Evolutionary conservation across 2,329 filamentous ascomycete species (phyloP).

Genomic region (Calonectria hawksworthii): DNA sequence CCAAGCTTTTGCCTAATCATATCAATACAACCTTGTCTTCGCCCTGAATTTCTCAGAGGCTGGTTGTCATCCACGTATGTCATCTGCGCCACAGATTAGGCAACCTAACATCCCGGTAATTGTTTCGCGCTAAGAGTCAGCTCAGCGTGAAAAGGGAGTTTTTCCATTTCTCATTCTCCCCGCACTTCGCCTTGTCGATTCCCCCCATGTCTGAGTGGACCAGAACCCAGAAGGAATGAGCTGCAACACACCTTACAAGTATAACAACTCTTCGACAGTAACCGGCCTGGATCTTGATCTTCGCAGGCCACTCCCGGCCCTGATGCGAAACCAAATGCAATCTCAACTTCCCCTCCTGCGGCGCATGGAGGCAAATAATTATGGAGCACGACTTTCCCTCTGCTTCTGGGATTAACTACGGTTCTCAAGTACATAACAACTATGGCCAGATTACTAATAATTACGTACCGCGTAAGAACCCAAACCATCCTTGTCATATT

Average conservation of each 20-base stretch:
- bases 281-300: background rate
- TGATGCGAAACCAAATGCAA: background rate
- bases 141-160: background rate
- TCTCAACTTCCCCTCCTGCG: background rate
- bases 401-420: background rate
- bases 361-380: background rate
- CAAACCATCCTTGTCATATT: background rate
- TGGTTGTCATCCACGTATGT: background rate
- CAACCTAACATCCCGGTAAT: background rate
- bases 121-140: background rate
- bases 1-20: background rate
- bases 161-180: background rate
- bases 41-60: background rate
- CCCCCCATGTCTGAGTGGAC: background rate
- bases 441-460: background rate
- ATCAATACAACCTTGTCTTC: background rate
- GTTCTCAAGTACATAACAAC: background rate
- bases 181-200: background rate
- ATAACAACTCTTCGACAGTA: background rate
- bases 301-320: background rate
- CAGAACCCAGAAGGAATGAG: background rate
- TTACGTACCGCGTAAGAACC: background rate
- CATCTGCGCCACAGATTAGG: background rate
- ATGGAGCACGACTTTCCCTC: background rate
- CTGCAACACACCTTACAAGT: background rate